These are phyloP conservation scores for Catharanthus roseus DNA, from an alignment of 257 asterid species.

Conservation along the genomic window DNA sequence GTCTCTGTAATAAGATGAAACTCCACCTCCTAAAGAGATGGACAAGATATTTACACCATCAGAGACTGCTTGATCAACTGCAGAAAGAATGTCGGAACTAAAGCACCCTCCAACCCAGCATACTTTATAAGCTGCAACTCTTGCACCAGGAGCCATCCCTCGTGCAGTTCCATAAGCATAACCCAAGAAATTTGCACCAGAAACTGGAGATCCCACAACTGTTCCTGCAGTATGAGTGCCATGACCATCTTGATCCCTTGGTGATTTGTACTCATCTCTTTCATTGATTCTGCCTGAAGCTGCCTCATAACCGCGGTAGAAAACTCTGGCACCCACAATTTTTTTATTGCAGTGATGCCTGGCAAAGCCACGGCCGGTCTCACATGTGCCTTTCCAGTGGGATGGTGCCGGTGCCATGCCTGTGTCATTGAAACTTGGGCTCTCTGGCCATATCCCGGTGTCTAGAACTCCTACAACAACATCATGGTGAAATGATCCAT, in stretches of 20 bases:
- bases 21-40: slow-evolving; percentile 87
- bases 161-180: slow-evolving; percentile 81
- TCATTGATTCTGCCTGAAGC: slow-evolving; percentile 74
- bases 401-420: slow-evolving; percentile 50
- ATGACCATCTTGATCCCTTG: slow-evolving; percentile 92
- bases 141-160: slow-evolving; percentile 89
- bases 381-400: slow-evolving; percentile 72
- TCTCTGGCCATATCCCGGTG: slow-evolving; percentile 95
- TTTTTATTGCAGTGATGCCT: slow-evolving; percentile 59
- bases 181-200: slow-evolving; percentile 70
- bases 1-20: slow-evolving; percentile 64
- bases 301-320: slow-evolving; percentile 73
- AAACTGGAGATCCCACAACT: slow-evolving; percentile 56
- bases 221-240: slow-evolving; percentile 95
- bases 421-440: slow-evolving; percentile 80
- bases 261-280: slow-evolving; percentile 57
- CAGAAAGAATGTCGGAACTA: slow-evolving; percentile 85
- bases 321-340: slow-evolving; percentile 77
- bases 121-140: slow-evolving; percentile 81
- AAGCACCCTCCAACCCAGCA: slow-evolving; percentile 96
- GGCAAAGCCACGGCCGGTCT: slow-evolving; percentile 59
- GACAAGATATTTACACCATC: slow-evolving; percentile 81
- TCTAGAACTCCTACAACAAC: slow-evolving; percentile 81
- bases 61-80: slow-evolving; percentile 85
- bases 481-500: slow-evolving; percentile 29